Conservation (phyloP, 352 stramenopile genomes). For the Phytopythium montanum region DNA sequence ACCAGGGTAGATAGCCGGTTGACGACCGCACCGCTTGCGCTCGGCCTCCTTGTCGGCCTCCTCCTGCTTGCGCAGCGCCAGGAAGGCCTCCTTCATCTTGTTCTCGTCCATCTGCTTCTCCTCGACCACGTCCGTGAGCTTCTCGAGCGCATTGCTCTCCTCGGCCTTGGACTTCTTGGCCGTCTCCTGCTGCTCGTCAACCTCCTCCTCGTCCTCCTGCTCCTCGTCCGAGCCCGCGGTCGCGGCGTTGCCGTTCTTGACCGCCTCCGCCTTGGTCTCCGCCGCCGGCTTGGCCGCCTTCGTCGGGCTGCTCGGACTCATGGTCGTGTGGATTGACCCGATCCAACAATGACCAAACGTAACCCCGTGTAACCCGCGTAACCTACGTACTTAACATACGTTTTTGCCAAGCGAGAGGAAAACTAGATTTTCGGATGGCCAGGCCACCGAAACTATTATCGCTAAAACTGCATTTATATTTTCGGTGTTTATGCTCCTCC, state of each 20-base stretch:
- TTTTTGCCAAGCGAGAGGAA: too few relatives aligned
- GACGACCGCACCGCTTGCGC: conserved; percentile 35
- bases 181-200: conserved; percentile 34
- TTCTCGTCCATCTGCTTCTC: conserved; percentile 88
- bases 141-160: conserved; percentile 78
- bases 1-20: background rate
- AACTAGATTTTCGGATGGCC: too few relatives aligned
- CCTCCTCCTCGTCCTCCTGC: conserved; percentile 46
- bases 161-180: conserved; percentile 73
- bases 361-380: too few relatives aligned
- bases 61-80: conserved; percentile 71
- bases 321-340: too few relatives aligned
- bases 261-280: background rate
- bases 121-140: conserved; percentile 81
- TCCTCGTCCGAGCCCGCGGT: conserved; percentile 56
- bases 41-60: conserved; percentile 82
- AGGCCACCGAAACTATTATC: too few relatives aligned
- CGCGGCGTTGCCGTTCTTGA: background rate
- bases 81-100: conserved; percentile 85
- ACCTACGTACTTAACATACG: too few relatives aligned
- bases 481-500: too few relatives aligned
- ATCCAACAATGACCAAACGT: too few relatives aligned
- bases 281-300: conserved; percentile 18
- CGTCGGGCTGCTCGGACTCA: conserved; percentile 36
- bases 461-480: too few relatives aligned